phyloP scores from a whole-genome alignment of 345 rosid species.

The Corchorus olitorius region DNA sequence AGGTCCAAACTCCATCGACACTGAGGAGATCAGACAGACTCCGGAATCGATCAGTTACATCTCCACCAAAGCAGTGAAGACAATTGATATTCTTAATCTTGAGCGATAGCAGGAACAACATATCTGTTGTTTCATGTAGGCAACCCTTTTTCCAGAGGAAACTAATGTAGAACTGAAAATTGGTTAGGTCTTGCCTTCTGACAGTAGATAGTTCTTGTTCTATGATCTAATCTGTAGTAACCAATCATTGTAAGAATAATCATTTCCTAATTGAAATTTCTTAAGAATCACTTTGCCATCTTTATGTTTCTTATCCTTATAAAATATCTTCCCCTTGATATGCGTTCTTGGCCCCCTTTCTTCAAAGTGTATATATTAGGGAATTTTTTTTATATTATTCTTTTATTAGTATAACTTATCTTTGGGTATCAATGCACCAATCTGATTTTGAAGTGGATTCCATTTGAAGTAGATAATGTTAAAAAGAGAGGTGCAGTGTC shows the following conservation, averaged over 20 bases:
- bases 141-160: background rate
- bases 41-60: conserved; percentile 25
- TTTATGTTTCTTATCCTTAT: background rate
- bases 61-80: conserved; percentile 29
- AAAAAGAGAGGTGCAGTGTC: background rate
- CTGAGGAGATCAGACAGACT: conserved; percentile 54
- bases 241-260: background rate
- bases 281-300: background rate
- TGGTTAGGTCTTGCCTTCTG: background rate
- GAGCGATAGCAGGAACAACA: conserved; percentile 25
- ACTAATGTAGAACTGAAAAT: background rate
- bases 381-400: background rate
- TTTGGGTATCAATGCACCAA: background rate
- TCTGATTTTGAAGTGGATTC: background rate
- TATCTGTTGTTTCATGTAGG: conserved; percentile 33
- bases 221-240: conserved; percentile 11
- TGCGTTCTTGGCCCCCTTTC: background rate
- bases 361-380: background rate
- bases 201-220: background rate
- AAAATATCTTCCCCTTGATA: background rate
- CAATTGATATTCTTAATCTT: background rate
- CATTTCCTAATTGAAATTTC: background rate
- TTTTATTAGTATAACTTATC: background rate
- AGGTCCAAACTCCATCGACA: conserved; percentile 27
- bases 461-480: background rate